Evolutionary conservation across 2,329 filamentous ascomycete genomes (phyloP), one percentile per base, ranked within the genome.

Genomic region (Chalaropsis ovoidea): DNA sequence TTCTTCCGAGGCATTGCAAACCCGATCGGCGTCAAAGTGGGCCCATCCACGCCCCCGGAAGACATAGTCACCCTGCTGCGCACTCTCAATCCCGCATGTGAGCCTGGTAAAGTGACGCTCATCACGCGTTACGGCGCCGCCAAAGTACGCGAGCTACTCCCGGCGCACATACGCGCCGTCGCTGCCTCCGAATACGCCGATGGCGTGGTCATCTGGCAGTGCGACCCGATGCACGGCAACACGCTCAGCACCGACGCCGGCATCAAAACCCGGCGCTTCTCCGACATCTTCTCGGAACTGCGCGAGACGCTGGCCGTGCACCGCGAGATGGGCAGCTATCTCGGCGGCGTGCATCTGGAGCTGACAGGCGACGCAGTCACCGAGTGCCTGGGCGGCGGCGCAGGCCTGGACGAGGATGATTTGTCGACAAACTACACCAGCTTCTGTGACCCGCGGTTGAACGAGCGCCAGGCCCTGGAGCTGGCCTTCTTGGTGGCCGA

Each of bases 151-250:
- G 76, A 82, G 4, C 83, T 95, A 69, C 82, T 99, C 0, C 90
- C 91, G 0, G 80, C 78, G 8, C 94, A 97, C 76, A 97, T 99
- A 73, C 85, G 88, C 70, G 90, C 90, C 45, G 93, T 99, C 31
- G 88, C 94, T 74, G 81, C 81, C 71, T 92, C 88, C 66, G 90
- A 86, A 75, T 85, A 84, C 75, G 75, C 75, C 60, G 75, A 79
- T 62, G 77, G 76, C 24, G 90, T 95, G 3, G 90, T 96, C 71
- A 65, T 67, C 45, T 97, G 93, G 93, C 94, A 97, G 77, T 97
- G 93, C 77, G 94, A 99, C 76, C 94, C 94, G 24, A 99, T 99
- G 94, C 94, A 99, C 77, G 94, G 94, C 69, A 88, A 88, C 76
- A 87, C 85, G 45, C 77, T 81, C 54, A 81, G 83, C 22, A 93